Evolutionary conservation across 2,329 filamentous ascomycete species (phyloP).

Genomic region (Aspergillus piperis): DNA sequence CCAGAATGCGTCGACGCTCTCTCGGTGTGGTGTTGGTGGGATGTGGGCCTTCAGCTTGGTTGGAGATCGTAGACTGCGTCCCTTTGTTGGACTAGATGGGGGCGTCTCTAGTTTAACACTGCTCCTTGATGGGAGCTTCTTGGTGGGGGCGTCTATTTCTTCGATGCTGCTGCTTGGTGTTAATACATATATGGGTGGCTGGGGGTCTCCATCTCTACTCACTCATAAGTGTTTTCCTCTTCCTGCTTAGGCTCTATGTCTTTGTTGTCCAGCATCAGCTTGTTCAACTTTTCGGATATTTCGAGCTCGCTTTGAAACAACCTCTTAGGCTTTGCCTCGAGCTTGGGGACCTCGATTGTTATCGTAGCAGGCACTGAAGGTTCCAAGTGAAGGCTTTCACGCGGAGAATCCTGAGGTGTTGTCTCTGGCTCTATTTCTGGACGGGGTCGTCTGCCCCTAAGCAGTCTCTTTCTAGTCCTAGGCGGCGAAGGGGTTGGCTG

Average conservation of each 20-base stretch:
- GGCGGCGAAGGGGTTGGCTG: constrained; percentile 18
- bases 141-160: constrained; percentile 11
- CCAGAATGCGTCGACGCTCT: constrained; percentile 58
- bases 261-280: constrained; percentile 25
- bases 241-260: constrained; percentile 23
- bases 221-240: constrained; percentile 13
- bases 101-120: constrained; percentile 38
- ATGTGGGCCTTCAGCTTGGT: constrained; percentile 48
- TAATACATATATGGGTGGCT: constrained; percentile 14
- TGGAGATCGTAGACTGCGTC: constrained; percentile 47
- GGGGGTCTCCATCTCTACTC: constrained; percentile 11
- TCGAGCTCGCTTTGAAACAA: constrained; percentile 25
- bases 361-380: constrained; percentile 23
- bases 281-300: constrained; percentile 25
- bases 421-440: constrained; percentile 20
- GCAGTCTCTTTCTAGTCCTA: constrained; percentile 33
- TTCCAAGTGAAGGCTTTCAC: constrained; percentile 21
- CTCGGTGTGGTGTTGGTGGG: constrained; percentile 53
- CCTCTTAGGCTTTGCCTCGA: constrained; percentile 18
- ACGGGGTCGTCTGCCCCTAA: constrained; percentile 37
- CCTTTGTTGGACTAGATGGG: constrained; percentile 47
- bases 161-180: constrained; percentile 9
- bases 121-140: constrained; percentile 13
- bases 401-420: constrained; percentile 12
- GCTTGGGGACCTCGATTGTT: constrained; percentile 17